A percentile compares a stretch with the other conserved stretches of the same genome.
Evolutionary conservation across 2,329 filamentous ascomycete genomes (phyloP).

Genomic region (Penicillium carneum): DNA sequence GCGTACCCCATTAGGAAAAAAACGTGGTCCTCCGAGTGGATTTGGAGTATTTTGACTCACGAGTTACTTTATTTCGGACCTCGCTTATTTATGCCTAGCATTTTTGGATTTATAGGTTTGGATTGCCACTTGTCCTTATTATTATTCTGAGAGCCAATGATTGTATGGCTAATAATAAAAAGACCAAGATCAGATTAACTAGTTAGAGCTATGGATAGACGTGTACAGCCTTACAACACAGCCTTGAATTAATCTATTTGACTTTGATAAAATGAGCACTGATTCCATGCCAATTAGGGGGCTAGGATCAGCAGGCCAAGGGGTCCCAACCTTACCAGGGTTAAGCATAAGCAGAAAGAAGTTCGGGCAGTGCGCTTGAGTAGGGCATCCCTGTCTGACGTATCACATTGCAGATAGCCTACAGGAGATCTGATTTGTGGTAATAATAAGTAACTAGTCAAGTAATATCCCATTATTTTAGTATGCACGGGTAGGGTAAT

Average conservation of each 20-base stretch:
- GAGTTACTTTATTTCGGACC: conserved; percentile 4
- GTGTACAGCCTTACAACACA: conserved; percentile 8
- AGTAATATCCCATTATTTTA: conserved; percentile 3
- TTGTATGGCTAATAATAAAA: neutral
- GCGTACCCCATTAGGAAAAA: neutral
- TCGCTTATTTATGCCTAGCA: conserved; percentile 15
- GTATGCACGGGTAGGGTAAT: conserved; percentile 5
- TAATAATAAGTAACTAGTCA: neutral
- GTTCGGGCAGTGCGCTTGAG: conserved; percentile 38
- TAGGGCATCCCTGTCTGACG: conserved; percentile 32
- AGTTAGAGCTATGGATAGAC: neutral
- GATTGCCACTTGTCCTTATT: neutral
- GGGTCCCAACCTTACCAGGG: conserved; percentile 48
- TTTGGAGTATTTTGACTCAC: conserved; percentile 3
- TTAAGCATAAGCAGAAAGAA: conserved; percentile 47
- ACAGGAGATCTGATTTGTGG: conserved; percentile 12
- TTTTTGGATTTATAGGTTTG: conserved; percentile 3
- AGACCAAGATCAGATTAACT: neutral
- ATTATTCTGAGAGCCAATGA: neutral
- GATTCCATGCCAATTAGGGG: conserved; percentile 29
- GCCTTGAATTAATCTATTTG: conserved; percentile 30
- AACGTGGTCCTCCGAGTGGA: conserved; percentile 9
- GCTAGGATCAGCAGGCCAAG: conserved; percentile 36
- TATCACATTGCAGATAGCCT: conserved; percentile 27
- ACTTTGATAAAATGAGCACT: conserved; percentile 26